These are phyloP conservation scores for Coniochaeta prunicola DNA, from an alignment of 2,329 filamentous ascomycete genomes.

Conservation along the genomic window DNA sequence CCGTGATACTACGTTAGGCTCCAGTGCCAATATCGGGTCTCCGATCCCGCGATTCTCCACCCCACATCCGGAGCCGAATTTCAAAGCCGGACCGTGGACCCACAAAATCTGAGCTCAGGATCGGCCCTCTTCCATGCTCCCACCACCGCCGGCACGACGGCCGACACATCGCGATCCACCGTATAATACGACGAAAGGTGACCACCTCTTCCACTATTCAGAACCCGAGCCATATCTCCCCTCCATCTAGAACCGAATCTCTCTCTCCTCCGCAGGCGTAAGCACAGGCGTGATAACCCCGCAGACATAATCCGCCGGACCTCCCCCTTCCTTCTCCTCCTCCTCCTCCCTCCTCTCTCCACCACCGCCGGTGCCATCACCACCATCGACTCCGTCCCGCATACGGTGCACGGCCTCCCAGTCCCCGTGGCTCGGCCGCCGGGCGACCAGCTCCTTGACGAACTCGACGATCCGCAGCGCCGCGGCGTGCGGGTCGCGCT, in stretches of 20 bases:
- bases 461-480: slow-evolving; percentile 20
- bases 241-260: not conserved
- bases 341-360: not conserved
- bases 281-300: not conserved
- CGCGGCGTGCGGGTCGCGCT: slow-evolving; percentile 12
- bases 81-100: not conserved
- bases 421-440: not conserved
- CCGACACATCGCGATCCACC: too few relatives aligned
- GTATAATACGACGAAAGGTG: too few relatives aligned
- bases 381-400: not conserved
- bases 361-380: not conserved
- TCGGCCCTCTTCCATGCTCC: too few relatives aligned
- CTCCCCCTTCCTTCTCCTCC: not conserved
- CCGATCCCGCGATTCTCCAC: not conserved
- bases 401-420: not conserved
- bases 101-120: not conserved
- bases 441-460: slow-evolving; percentile 12
- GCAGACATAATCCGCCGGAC: not conserved
- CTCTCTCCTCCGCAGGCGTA: slow-evolving; percentile 2
- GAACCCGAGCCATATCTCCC: too few relatives aligned
- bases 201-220: too few relatives aligned
- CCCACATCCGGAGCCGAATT: too few relatives aligned
- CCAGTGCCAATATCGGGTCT: not conserved
- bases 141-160: too few relatives aligned
- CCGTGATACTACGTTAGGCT: not conserved